These are phyloP conservation scores for Microcyclospora pomicola DNA, from an alignment of 2,329 filamentous ascomycete species.

Conservation along the genomic window DNA sequence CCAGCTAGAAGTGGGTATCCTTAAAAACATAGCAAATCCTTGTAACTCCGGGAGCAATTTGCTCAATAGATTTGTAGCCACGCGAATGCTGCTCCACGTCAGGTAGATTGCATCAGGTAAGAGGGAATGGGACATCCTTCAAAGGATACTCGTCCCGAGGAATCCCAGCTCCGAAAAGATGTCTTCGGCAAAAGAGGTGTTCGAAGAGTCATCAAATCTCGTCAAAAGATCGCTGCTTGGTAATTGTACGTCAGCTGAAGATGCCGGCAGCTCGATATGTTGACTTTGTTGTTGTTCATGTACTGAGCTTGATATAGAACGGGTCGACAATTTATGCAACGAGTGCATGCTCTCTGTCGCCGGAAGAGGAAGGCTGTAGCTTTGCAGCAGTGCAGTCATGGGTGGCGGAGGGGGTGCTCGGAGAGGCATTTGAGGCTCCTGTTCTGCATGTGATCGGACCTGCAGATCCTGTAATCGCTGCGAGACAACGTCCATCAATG, in stretches of 20 bases:
- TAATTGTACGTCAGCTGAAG: too few species aligned
- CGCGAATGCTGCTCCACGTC: too few species aligned
- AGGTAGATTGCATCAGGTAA: too few species aligned
- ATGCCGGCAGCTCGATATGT: too few species aligned
- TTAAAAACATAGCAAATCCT: background rate
- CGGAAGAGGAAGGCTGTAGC: slow-evolving; percentile 1
- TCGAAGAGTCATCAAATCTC: too few species aligned
- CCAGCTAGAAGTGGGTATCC: too few species aligned
- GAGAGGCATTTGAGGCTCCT: background rate
- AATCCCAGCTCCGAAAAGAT: slow-evolving; percentile 21
- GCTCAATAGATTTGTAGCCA: background rate
- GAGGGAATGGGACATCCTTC: background rate
- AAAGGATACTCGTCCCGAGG: slow-evolving; percentile 13
- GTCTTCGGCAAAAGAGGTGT: slow-evolving; percentile 11
- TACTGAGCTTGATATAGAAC: too few species aligned
- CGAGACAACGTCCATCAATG: background rate
- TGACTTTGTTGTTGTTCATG: too few species aligned
- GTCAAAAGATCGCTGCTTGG: too few species aligned
- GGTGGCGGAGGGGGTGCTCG: background rate
- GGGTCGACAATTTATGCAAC: slow-evolving; percentile 2
- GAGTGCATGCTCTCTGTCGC: slow-evolving; percentile 2
- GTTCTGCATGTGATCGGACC: too few species aligned
- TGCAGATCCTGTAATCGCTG: too few species aligned
- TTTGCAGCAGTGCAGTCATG: background rate
- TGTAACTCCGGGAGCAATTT: background rate